Conservation (phyloP, 129 eudicot genomes). For the Flaveria bidentis region DNA sequence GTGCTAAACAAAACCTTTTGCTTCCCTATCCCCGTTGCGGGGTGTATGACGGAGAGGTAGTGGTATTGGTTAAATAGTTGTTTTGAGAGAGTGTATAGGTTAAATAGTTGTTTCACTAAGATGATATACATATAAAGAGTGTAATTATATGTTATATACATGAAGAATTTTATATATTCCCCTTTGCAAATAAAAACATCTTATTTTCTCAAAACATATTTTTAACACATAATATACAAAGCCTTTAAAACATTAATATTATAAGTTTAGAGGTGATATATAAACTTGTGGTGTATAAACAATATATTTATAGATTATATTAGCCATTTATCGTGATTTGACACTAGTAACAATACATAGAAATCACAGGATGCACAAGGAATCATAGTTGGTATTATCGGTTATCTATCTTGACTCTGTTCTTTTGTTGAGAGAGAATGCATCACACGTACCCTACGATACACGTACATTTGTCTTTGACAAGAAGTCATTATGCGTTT, state of each 20-base stretch:
- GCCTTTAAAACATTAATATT: no score
- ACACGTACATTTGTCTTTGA: background rate
- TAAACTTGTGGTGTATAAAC: no score
- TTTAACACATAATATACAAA: no score
- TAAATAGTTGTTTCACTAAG: background rate
- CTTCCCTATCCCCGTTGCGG: background rate
- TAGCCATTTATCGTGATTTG: background rate
- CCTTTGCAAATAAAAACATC: no score
- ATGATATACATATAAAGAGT: background rate
- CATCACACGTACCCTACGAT: background rate
- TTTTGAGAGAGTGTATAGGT: background rate
- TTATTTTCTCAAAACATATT: no score
- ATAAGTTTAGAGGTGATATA: no score
- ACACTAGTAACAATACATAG: background rate
- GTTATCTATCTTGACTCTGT: background rate
- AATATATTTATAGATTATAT: background rate
- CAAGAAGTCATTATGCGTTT: background rate
- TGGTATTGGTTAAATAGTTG: background rate
- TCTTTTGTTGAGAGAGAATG: background rate
- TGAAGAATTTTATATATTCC: no score
- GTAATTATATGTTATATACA: background rate
- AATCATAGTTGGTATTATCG: background rate
- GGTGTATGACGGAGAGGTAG: background rate
- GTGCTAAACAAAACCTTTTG: no score
- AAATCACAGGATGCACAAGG: background rate